These are phyloP conservation scores for Xylaria scruposa DNA, from an alignment of 495 filamentous ascomycete genomes.

Conservation along the genomic window DNA sequence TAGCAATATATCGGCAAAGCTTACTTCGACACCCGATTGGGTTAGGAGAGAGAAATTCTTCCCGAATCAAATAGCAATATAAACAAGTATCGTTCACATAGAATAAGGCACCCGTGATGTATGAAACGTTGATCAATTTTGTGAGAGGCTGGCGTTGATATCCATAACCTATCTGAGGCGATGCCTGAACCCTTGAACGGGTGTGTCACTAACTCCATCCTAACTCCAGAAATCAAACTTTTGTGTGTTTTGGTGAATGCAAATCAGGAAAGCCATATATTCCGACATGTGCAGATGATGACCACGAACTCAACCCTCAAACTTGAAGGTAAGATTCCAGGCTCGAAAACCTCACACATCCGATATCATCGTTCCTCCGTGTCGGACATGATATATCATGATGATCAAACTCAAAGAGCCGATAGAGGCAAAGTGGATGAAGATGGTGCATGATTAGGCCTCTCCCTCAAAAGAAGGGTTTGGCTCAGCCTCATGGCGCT, in stretches of 20 bases:
- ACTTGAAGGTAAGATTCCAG: neutral
- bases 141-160: neutral
- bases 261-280: neutral
- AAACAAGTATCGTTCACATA: neutral
- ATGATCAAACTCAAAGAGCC: neutral
- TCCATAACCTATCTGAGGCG: neutral
- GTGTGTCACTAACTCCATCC: neutral
- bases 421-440: neutral
- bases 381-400: neutral
- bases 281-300: neutral
- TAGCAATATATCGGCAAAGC: neutral
- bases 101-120: neutral
- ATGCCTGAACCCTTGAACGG: slow-evolving; percentile 4
- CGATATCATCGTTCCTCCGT: neutral
- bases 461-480: neutral
- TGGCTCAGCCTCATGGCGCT: neutral
- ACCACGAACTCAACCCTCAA: neutral
- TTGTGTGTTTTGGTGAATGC: neutral
- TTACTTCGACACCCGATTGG: neutral
- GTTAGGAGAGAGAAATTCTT: neutral
- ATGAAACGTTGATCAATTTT: neutral
- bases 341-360: neutral
- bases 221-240: slow-evolving; percentile 6
- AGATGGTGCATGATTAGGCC: neutral
- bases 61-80: neutral